A percentile compares a stretch with the other conserved stretches of the same genome.
phyloP scores from a whole-genome alignment of 352 stramenopile genomes.

The Pythium scleroteichum region DNA sequence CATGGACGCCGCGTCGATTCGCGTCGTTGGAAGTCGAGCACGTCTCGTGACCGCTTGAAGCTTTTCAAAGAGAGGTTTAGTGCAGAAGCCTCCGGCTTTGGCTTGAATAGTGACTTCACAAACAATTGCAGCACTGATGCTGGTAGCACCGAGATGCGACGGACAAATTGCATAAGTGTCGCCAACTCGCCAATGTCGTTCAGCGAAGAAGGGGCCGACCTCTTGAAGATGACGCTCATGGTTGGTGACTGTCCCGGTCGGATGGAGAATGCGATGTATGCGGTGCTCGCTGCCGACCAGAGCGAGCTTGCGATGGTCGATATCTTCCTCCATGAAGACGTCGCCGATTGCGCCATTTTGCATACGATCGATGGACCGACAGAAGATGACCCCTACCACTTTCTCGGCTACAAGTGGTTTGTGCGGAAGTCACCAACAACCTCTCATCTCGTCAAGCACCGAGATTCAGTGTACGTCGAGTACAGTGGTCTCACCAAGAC shows the following conservation, averaged over 20 bases:
- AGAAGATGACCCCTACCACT: conserved; percentile 24
- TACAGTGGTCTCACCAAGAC: conserved; percentile 36
- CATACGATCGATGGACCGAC: conserved; percentile 24
- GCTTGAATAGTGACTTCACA: neutral
- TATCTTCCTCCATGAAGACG: conserved; percentile 30
- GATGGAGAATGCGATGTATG: conserved; percentile 31
- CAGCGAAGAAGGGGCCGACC: conserved; percentile 16
- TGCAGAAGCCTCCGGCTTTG: neutral
- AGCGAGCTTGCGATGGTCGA: conserved; percentile 22
- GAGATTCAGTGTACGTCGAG: conserved; percentile 54
- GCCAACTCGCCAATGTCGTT: conserved; percentile 5
- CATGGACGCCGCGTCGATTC: conserved; percentile 36
- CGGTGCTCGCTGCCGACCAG: conserved; percentile 9
- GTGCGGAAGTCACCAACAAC: conserved; percentile 30
- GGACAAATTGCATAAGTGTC: neutral
- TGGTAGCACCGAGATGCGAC: neutral
- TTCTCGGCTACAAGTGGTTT: conserved; percentile 34
- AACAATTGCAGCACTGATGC: neutral
- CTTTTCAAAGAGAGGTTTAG: conserved; percentile 44
- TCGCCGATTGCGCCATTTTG: conserved; percentile 28
- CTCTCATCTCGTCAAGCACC: conserved; percentile 31
- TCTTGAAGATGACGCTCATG: conserved; percentile 21
- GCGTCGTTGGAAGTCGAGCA: conserved; percentile 42
- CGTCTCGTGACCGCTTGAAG: conserved; percentile 46
- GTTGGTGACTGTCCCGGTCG: conserved; percentile 22